Evolutionary conservation across 768 basidiomycete genomes (phyloP), one percentile per base, ranked within the genome.

Genomic region (Pleurotus giganteus): DNA sequence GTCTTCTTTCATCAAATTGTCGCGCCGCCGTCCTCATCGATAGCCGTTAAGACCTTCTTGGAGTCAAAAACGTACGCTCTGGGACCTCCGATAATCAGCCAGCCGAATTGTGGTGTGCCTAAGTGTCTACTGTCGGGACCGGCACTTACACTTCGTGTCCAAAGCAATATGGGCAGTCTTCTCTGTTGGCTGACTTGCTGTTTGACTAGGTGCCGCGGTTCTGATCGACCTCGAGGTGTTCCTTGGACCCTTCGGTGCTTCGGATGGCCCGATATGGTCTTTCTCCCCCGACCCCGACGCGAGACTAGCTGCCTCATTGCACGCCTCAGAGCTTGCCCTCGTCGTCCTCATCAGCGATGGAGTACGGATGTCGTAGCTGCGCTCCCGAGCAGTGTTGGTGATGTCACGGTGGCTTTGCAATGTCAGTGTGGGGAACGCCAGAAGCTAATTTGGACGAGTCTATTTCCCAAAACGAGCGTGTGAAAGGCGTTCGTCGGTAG

Each of bases 401-500:
- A 11, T 24, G 49, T 37, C 49, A 51, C n/a, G n/a, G 31, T 37
- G 34, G 49, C 34, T 51, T 37, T 41, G 39, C 34, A 24, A 15
- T 23, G 49, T 37, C 34, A 34, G 32, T 9, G 49, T 51, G 49
- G 34, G 32, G 19, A 26, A 36, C 19, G 21, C 21, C 15, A 34
- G 21, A 37, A 19, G 17, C 47, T 24, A 34, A 37, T 36, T 37
- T n/a, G 21, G 49, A 34, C 32, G 49, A 51, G 32, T 29, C 49
- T 19, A 32, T 51, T 51, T 24, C 49, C 49, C n/a, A 32, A 51
- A 51, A 36, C 23, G 49, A 41, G n/a, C n/a, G 49, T 51, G 49
- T 51, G 49, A 51, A 51, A 34, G 15, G 15, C 9, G 32, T 15
- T 51, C 49, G 49, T 51, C 49, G 29, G 24, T 19, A 34, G 49